Conservation (phyloP, 176 grass and related monocot species). For the Bolboschoenus planiculmis region DNA sequence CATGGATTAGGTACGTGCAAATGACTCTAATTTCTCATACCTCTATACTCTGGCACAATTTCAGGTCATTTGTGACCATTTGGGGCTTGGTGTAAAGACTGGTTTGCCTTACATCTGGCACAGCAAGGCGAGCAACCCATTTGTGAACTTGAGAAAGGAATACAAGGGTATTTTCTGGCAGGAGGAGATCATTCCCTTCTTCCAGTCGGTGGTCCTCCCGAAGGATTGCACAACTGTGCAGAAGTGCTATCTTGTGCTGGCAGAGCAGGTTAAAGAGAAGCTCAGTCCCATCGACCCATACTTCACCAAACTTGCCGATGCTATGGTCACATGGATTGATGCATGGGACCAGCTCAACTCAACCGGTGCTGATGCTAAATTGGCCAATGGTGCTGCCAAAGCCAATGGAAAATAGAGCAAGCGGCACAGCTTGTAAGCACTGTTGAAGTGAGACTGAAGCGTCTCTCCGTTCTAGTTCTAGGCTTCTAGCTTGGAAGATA, state of each 20-base stretch:
- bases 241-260: constrained; percentile 33
- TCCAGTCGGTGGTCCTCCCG: constrained; percentile 22
- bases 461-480: constrained; percentile 9
- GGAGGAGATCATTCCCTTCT: constrained; percentile 42
- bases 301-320: constrained; percentile 76
- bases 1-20: not conserved
- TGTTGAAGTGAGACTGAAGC: not conserved
- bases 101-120: constrained; percentile 48
- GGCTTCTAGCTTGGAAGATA: constrained; percentile 21
- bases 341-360: constrained; percentile 92
- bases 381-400: not conserved
- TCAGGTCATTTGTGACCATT: constrained; percentile 43
- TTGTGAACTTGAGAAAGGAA: constrained; percentile 43
- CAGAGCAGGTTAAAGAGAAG: constrained; percentile 35
- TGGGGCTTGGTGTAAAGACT: constrained; percentile 40
- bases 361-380: not conserved
- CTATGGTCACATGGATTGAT: constrained; percentile 92
- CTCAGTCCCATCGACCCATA: constrained; percentile 42
- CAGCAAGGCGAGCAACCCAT: constrained; percentile 45
- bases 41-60: not conserved
- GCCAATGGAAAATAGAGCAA: constrained; percentile 3
- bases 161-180: constrained; percentile 44
- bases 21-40: not conserved
- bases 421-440: not conserved
- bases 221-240: constrained; percentile 33